Evolutionary conservation across 257 asterid species (phyloP), one percentile per base, ranked within the genome.

Genomic region (Rauvolfia tetraphylla): DNA sequence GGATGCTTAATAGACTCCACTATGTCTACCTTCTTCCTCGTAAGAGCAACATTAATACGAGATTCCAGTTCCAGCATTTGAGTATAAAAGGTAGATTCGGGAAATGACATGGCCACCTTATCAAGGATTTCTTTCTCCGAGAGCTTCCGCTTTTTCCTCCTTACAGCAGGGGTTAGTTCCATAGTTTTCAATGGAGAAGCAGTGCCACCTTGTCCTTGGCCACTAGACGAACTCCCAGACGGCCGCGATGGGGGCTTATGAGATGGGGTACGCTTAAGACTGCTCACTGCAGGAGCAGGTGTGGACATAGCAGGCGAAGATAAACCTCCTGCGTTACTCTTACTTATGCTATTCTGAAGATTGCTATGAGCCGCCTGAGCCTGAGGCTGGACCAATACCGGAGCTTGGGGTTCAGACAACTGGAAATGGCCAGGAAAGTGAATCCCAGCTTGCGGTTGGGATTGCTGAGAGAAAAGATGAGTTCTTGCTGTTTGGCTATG

Each of bases 151-250:
- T 92, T 92, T 75, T 85, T 88, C 85, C 93, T 86, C 33, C 85
- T 88, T 46, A 84, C 91, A 81, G 97, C 91, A 51, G 98, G 97
- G 63, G 98, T 79, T 72, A 94, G 78, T 80, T 92, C 97, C 97
- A 94, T 92, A 22, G 98, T 94, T 81, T 94, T 94, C 90, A 92
- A 88, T 10, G 92, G 96, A 20, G 97, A 89, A 76, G 88, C 89
- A 76, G 87, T 62, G 39, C 88, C 90, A 56, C 76, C 88, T 41
- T 79, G 84, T 3, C 84, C 86, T 58, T 88, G 95, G 77, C 89
- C 90, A 51, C 51, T 36, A 54, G 95, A 65, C 6, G 92, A 72
- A 27, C 78, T 80, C 6, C 89, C 92, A 42, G 96, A 79, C 44
- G 87, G 90, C 58, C 97, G 89, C 53, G 98, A 82, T 51, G 96